Base-by-base conservation (phyloP, 164 flowering plant species). In the Echeveria elegans region DNA sequence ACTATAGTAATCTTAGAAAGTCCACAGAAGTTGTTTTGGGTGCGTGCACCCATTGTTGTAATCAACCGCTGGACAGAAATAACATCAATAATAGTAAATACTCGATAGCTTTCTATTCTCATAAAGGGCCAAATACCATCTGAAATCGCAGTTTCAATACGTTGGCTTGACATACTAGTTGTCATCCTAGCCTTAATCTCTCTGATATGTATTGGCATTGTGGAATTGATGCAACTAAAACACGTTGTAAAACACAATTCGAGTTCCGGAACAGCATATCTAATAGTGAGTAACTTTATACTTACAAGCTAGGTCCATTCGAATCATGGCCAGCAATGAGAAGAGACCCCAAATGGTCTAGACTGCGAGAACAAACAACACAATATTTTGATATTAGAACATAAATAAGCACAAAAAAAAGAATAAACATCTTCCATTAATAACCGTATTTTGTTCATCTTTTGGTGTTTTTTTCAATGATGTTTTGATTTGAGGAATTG, bases 251-350 rank as follows among this genome's bases (percentile, higher is more conserved):
- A 40, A 8, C n/a, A 43, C 18, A 11, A 43, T 1, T 11, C 2
- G 11, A 40, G 16, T 12, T 43, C 47, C 16, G 47, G 4, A 43
- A 43, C 47, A 40, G 28, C 30, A 11, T n/a, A 50, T 50, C 7
- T 50, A 50, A 8, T 1, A 50, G 21, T 1, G 41, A 24, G n/a
- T 29, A 66, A 66, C 36, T 58, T 28, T 43, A 47, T 31, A 84
- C 98, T 94, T 83, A 94, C 98, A 94, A 69, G 82, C 97, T 84
- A 43, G 98, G 97, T 0, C 96, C 98, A 73, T 94, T 81, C 77
- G 89, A 96, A 79, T 94, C 98, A 73, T 88, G 93, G 30, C 98
- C 98, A 74, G 98, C 98, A 83, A 94, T 94, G 52, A 94, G 90
- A 79, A 91, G 95, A 69, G 98, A 89, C 98, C 28, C 98, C 98